Evolutionary conservation across 441 rosid genomes (phyloP).

Genomic region (Corymbia calophylla): DNA sequence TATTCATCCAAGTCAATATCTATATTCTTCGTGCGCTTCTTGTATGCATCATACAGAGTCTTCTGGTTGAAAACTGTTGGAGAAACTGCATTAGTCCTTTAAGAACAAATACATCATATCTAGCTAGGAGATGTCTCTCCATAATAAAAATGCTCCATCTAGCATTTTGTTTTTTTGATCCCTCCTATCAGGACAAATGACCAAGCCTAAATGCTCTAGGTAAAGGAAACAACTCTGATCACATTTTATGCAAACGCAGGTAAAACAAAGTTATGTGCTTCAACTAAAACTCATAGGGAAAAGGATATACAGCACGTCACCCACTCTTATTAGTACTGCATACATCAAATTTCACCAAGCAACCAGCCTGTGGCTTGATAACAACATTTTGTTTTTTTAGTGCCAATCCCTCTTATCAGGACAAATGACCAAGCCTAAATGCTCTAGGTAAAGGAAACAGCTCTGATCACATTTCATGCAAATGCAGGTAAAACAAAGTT

Average conservation of each 20-base stretch:
- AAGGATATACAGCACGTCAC: neutral
- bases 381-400: neutral
- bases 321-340: neutral
- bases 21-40: constrained; percentile 73
- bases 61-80: constrained; percentile 79
- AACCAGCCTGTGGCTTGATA: neutral
- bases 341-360: neutral
- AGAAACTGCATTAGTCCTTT: neutral
- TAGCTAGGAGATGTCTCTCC: neutral
- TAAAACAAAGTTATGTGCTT: neutral
- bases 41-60: constrained; percentile 78
- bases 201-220: neutral
- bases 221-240: neutral
- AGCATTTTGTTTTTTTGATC: neutral
- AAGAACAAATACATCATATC: neutral
- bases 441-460: neutral
- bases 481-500: neutral
- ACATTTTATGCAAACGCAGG: neutral
- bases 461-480: neutral
- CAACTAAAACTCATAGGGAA: neutral
- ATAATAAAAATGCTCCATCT: neutral
- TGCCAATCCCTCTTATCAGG: neutral
- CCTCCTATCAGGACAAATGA: neutral
- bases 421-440: neutral
- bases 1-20: constrained; percentile 73